Base-by-base conservation (phyloP, 1,284 basidiomycete species). In the Acaromyces ingoldii region DNA sequence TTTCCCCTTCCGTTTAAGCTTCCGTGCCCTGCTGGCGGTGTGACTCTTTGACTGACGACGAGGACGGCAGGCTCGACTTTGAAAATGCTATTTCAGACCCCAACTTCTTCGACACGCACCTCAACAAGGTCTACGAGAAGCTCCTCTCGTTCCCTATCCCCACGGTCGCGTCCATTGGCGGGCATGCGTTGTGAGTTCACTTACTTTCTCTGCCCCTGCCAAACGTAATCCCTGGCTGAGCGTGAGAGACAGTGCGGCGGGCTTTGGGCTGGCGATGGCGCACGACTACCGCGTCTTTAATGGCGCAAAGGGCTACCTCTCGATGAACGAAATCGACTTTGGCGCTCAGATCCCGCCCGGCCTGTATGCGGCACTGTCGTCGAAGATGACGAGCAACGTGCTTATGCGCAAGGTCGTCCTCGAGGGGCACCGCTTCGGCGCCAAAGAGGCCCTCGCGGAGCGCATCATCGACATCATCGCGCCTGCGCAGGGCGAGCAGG, bases 231-330 rank as follows among this genome's bases (percentile, higher is more conserved):
- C 22, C 13, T 45, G 10, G 11, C 24, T 28, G 19, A 15, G 11
- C 34, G 28, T 9, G 33, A 3, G 7, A 38, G 10, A 11, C 39
- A 55, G 53, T 73, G 91, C 91, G 2, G 91, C 82, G 10, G 91
- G 84, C 15, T 85, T 89, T 72, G 84, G 89, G 66, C 78, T 93
- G 21, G 82, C 87, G 1, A 77, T 92, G 46, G 82, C 81, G 3
- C 93, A 90, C 74, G 91, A 96, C 76, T 93, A 89, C 77, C 83
- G 91, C 29, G 81, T 95, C 52, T 91, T 93, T 85, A 86, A 83
- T 21, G 86, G 88, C 60, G 86, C 84, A 42, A 83, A 84, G 59
- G 86, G 87, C 9, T 91, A 88, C 84, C 78, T 90, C 54, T 89
- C 84, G 74, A 93, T 95, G 90, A 95, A 95, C 73, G 91, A 96